Conservation (phyloP, 73 alveolate genomes). For the Tetrahymena elliotti region DNA sequence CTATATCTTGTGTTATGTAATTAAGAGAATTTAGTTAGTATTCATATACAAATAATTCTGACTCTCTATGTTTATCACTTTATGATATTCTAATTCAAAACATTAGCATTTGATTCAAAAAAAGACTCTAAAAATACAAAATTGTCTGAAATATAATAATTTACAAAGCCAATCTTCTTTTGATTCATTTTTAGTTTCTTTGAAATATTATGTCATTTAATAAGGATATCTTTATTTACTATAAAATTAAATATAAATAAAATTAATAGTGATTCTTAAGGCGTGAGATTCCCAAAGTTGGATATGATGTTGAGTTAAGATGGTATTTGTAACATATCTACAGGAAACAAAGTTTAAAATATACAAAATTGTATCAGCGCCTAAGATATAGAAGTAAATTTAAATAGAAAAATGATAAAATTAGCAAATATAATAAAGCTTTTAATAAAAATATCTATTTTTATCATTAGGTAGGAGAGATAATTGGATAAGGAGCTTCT, state of each 20-base stretch:
- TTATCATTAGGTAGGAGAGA: conserved; percentile 6
- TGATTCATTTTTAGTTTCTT: neutral
- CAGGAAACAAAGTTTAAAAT: neutral
- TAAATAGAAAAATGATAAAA: neutral
- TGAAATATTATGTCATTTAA: neutral
- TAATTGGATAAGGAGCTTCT: conserved; percentile 53
- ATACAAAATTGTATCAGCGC: conserved; percentile 11
- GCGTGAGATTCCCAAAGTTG: conserved; percentile 27
- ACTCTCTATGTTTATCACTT: neutral
- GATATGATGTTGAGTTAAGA: conserved; percentile 25
- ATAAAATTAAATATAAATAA: neutral
- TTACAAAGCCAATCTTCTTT: neutral
- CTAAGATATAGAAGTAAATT: neutral
- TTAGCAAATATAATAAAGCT: neutral
- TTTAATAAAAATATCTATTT: neutral
- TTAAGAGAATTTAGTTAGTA: neutral
- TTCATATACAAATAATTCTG: neutral
- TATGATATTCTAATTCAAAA: neutral
- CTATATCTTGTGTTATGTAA: conserved; percentile 14
- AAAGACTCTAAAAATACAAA: no score
- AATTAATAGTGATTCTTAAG: conserved; percentile 15
- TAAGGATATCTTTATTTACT: neutral
- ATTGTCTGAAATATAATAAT: no score
- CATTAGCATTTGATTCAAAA: no score
- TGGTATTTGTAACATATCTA: conserved; percentile 27